phyloP scores from a whole-genome alignment of 2,329 filamentous ascomycete genomes.

The Gremmenia infestans region DNA sequence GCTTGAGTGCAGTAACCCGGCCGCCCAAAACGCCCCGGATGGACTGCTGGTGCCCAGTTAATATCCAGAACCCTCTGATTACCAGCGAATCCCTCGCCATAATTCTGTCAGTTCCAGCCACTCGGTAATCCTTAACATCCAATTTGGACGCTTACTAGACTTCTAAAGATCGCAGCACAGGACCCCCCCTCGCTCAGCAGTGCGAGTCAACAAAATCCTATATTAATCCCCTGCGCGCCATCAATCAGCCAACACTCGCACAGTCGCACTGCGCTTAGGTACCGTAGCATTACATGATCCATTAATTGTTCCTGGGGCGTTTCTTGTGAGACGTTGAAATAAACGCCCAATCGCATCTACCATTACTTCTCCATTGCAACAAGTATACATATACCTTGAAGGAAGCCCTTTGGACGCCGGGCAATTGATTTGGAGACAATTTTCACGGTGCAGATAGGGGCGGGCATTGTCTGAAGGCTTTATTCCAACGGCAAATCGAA shows the following conservation, averaged over 20 bases:
- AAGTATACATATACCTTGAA: neutral
- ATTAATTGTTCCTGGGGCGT: neutral
- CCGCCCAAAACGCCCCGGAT: neutral
- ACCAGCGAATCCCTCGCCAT: neutral
- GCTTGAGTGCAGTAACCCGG: neutral
- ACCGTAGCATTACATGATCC: neutral
- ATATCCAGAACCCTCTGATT: neutral
- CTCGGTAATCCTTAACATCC: neutral
- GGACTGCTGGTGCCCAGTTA: neutral
- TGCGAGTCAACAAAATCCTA: conserved; percentile 1
- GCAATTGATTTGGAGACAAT: neutral
- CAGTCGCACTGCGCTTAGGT: neutral
- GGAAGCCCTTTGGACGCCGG: neutral
- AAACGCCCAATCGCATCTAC: neutral
- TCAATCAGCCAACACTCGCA: conserved; percentile 5
- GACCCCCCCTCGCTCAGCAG: neutral
- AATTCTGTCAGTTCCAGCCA: neutral
- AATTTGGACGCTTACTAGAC: neutral
- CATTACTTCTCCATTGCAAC: neutral
- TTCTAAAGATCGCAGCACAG: conserved; percentile 8
- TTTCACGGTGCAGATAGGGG: neutral
- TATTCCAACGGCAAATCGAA: neutral
- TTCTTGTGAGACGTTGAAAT: neutral
- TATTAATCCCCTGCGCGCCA: neutral
- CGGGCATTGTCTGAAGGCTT: neutral